Percentiles rank a stretch among this genome's conserved stretches.
phyloP scores from a whole-genome alignment of 495 filamentous ascomycete genomes.

The Tuber aestivum region DNA sequence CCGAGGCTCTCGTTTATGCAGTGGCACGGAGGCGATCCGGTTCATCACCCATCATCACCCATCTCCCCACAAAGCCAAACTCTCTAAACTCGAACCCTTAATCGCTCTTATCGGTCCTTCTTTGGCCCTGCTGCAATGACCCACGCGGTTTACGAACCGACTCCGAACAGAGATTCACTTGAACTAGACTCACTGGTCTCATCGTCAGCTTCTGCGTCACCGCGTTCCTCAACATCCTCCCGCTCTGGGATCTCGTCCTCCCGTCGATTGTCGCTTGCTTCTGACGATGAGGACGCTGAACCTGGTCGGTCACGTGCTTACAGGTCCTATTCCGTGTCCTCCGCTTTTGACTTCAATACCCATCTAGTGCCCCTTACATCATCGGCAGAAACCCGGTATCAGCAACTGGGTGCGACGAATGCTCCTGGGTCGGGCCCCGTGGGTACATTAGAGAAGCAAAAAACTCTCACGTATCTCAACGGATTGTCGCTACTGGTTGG shows the following conservation, averaged over 20 bases:
- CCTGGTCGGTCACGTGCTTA: constrained; percentile 49
- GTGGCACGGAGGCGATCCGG: neutral
- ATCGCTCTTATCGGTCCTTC: neutral
- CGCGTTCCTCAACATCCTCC: constrained; percentile 61
- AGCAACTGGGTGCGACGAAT: constrained; percentile 68
- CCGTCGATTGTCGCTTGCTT: constrained; percentile 78
- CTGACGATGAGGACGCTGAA: constrained; percentile 56
- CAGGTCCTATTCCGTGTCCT: constrained; percentile 81
- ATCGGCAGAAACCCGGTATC: constrained; percentile 66
- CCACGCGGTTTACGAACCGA: constrained; percentile 46
- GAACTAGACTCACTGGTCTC: constrained; percentile 92
- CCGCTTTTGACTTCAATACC: constrained; percentile 85
- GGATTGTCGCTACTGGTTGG: constrained; percentile 85
- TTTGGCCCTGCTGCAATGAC: constrained; percentile 10
- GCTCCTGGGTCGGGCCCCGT: constrained; percentile 47
- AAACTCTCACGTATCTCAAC: constrained; percentile 90
- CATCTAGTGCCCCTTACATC: constrained; percentile 91
- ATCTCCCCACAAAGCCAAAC: neutral
- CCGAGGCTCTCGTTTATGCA: neutral
- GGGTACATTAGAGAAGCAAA: constrained; percentile 77
- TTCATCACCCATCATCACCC: neutral
- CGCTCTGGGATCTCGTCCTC: constrained; percentile 82
- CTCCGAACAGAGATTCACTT: constrained; percentile 75
- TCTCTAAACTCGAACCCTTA: neutral
- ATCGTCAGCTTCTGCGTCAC: constrained; percentile 58